A percentile compares a stretch with the other conserved stretches of the same genome.
phyloP scores from a whole-genome alignment of 2,329 filamentous ascomycete species.

The Colletotrichum sp. region DNA sequence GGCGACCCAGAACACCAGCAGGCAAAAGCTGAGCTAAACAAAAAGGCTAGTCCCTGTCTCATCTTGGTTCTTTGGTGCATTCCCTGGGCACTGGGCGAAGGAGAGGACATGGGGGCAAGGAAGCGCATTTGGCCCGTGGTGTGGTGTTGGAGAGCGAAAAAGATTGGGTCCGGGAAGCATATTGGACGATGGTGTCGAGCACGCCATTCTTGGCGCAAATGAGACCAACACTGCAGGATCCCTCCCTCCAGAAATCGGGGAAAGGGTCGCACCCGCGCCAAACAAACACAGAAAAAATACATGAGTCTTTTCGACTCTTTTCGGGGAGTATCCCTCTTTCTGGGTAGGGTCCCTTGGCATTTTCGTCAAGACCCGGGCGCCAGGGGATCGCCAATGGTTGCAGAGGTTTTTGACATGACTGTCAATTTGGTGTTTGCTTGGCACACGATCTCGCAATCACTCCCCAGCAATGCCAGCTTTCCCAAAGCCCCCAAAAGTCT shows the following conservation, averaged over 20 bases:
- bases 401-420: background rate
- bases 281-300: background rate
- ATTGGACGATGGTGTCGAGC: conserved; percentile 20
- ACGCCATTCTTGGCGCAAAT: conserved; percentile 22
- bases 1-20: background rate
- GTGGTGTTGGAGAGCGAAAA: background rate
- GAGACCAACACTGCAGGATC: conserved; percentile 8
- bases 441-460: background rate
- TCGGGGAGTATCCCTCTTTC: background rate
- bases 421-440: background rate
- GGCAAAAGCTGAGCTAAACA: background rate
- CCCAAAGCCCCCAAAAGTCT: background rate
- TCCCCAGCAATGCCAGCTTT: background rate
- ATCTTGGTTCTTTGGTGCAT: background rate
- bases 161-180: conserved; percentile 11
- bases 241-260: background rate
- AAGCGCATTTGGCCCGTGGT: background rate
- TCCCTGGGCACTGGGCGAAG: background rate
- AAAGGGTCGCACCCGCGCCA: background rate
- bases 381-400: background rate
- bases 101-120: background rate
- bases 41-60: background rate
- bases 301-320: background rate
- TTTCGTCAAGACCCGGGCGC: background rate
- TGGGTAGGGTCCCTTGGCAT: background rate